Evolutionary conservation across 2,329 filamentous ascomycete genomes (phyloP), one percentile per base, ranked within the genome.

Genomic region (Xylaria digitata): DNA sequence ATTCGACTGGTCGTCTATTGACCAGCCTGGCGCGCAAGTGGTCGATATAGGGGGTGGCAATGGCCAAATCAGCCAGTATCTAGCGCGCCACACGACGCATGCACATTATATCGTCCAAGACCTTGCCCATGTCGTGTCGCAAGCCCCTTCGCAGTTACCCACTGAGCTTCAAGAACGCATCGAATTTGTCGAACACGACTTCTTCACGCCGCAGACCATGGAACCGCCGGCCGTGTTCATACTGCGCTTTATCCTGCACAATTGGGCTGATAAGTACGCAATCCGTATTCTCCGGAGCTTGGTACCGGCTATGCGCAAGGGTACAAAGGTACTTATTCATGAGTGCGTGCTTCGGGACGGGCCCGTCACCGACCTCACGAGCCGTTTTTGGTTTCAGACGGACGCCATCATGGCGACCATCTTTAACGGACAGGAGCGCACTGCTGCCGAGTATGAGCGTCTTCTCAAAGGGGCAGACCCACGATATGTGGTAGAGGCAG

Each of bases 201-300:
- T 67, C 55, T 63, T 67, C 60, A 53, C 40, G 21, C 60, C 54
- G 54, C 65, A 61, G 66, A 62, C 57, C 19, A 50, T 45, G 37
- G 53, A 63, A 19, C 48, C 60, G 19, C 60, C 66, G 23, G 49
- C 57, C 37, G 66, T 54, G 8, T 68, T 65, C 55, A 19, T 72
- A 26, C 30, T 73, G 53, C 68, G 66, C 42, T 60, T 49, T 45
- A 58, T 69, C 52, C 48, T 73, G 46, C 71, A 73, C 54, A 70
- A 72, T 57, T 72, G 68, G 65, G 54, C 67, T 6, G 70, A 71
- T 61, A 69, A 72, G 57, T 69, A 72, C 45, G 65, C 65, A 17
- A 62, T 60, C 19, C 56, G 26, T 13, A 71, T 73, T 26, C 63
- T 73, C 11, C 61, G 65, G 40, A 37, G 45, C 17, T 64, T 67